Percentiles rank a stretch among this genome's conserved stretches.
These are phyloP conservation scores for Botrytis fragariae DNA, from an alignment of 2,329 filamentous ascomycete genomes.

Conservation along the genomic window DNA sequence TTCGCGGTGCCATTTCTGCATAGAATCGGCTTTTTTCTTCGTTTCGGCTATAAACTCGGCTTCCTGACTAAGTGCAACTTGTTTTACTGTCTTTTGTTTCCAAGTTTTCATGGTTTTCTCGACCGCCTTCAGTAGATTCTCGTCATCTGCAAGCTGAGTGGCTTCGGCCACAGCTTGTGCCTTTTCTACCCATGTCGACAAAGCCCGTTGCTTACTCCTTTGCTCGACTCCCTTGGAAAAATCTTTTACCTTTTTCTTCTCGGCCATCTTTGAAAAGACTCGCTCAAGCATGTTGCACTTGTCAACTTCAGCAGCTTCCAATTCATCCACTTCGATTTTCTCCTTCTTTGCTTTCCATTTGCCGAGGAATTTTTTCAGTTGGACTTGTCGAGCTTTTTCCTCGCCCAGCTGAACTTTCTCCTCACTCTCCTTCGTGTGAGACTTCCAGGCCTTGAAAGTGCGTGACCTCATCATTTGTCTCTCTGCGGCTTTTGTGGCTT, in stretches of 20 bases:
- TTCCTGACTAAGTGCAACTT: slow-evolving; percentile 21
- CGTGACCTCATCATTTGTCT: slow-evolving; percentile 67
- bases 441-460: slow-evolving; percentile 68
- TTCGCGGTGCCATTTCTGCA: slow-evolving; percentile 34
- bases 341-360: slow-evolving; percentile 43
- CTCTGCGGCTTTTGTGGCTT: slow-evolving; percentile 65
- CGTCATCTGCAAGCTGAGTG: slow-evolving; percentile 28
- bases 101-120: slow-evolving; percentile 30
- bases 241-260: slow-evolving; percentile 37
- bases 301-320: slow-evolving; percentile 37
- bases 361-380: slow-evolving; percentile 52
- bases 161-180: slow-evolving; percentile 27
- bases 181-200: slow-evolving; percentile 31
- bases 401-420: slow-evolving; percentile 43
- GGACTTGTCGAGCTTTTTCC: slow-evolving; percentile 49
- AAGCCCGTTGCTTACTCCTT: slow-evolving; percentile 23
- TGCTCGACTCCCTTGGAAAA: slow-evolving; percentile 28
- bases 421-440: slow-evolving; percentile 50
- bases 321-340: slow-evolving; percentile 28
- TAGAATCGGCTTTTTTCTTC: slow-evolving; percentile 21
- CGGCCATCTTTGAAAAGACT: slow-evolving; percentile 38
- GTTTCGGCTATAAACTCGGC: slow-evolving; percentile 24
- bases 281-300: slow-evolving; percentile 35
- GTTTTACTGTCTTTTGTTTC: slow-evolving; percentile 26
- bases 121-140: slow-evolving; percentile 25